Conservation (phyloP, 1,284 basidiomycete species). For the Rhodotorula mucilaginosa region DNA sequence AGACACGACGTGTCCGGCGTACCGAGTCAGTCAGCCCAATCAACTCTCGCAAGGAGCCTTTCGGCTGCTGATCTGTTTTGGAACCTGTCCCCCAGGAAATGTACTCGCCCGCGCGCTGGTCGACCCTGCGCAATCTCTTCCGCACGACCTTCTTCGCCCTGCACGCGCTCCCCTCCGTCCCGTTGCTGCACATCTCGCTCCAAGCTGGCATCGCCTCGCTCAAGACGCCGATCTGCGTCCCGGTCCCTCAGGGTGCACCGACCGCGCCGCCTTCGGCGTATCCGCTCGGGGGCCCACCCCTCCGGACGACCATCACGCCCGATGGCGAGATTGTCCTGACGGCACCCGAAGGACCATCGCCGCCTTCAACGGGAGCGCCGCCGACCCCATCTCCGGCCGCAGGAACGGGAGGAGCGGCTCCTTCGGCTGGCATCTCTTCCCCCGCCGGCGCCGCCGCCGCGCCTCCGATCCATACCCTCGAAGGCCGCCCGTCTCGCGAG, state of each 20-base stretch:
- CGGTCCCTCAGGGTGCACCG: slow-evolving; percentile 50
- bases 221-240: slow-evolving; percentile 48
- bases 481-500: slow-evolving; percentile 55
- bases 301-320: slow-evolving; percentile 19
- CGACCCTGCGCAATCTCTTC: slow-evolving; percentile 68
- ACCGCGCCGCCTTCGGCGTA: slow-evolving; percentile 8
- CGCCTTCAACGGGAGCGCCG: not conserved
- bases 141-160: slow-evolving; percentile 78
- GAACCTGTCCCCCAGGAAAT: slow-evolving; percentile 58
- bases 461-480: slow-evolving; percentile 26
- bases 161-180: slow-evolving; percentile 77
- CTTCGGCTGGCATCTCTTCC: not conserved
- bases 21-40: slow-evolving; percentile 47
- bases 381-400: slow-evolving; percentile 9
- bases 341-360: slow-evolving; percentile 20
- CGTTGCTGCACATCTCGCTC: slow-evolving; percentile 77
- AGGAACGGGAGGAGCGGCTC: not conserved
- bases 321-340: slow-evolving; percentile 12
- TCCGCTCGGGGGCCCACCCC: slow-evolving; percentile 4
- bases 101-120: slow-evolving; percentile 77
- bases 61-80: not conserved
- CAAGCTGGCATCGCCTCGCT: slow-evolving; percentile 54
- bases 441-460: not conserved
- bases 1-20: slow-evolving; percentile 62
- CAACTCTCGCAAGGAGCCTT: not conserved